phyloP scores from a whole-genome alignment of 2,329 filamentous ascomycete species.

The Fusarium annulatum region DNA sequence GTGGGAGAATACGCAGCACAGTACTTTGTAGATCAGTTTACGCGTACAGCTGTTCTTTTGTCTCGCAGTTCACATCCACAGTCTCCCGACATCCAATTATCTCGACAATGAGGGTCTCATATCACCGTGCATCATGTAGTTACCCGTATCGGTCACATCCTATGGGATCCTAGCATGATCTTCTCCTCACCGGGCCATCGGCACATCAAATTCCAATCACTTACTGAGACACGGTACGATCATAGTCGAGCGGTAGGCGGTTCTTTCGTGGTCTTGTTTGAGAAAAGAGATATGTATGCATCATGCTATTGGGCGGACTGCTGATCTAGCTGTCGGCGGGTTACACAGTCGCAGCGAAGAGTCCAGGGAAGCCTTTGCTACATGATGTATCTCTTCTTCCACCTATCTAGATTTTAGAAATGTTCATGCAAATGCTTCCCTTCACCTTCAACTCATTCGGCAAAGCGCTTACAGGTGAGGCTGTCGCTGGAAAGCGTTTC shows the following conservation, averaged over 20 bases:
- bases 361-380: neutral
- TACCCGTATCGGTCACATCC: neutral
- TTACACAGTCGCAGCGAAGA: neutral
- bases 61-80: neutral
- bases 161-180: neutral
- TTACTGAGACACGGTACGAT: neutral
- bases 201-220: neutral
- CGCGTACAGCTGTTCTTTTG: neutral
- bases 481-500: accelerated
- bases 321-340: neutral
- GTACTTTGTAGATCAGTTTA: neutral
- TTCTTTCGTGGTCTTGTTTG: accelerated
- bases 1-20: no score
- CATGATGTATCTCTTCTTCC: accelerated
- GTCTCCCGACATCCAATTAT: neutral
- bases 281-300: neutral
- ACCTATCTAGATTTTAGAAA: accelerated
- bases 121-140: neutral
- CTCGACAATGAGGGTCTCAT: accelerated
- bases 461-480: accelerated
- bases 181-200: neutral
- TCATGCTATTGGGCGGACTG: neutral
- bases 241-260: neutral
- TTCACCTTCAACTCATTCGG: no score
- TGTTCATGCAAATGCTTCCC: accelerated